phyloP scores from a whole-genome alignment of 768 basidiomycete genomes.

The Paxillus ammoniavirescens region DNA sequence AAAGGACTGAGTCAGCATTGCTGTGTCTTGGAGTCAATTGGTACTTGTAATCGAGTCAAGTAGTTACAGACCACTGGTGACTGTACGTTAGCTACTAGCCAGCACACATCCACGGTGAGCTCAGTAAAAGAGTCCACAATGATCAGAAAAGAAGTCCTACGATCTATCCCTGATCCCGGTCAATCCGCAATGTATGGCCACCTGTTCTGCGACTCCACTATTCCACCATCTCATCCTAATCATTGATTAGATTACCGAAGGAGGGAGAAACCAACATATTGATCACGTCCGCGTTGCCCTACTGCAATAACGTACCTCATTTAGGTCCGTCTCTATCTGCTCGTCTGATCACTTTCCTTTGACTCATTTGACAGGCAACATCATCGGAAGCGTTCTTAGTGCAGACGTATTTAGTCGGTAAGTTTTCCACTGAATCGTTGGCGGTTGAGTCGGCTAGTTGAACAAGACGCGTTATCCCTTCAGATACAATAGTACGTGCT shows the following conservation, averaged over 20 bases:
- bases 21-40: too few species aligned
- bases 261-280: constrained; percentile 86
- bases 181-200: constrained; percentile 43
- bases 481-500: constrained; percentile 60
- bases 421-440: constrained; percentile 26
- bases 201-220: not conserved
- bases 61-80: too few species aligned
- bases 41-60: too few species aligned
- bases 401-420: constrained; percentile 96
- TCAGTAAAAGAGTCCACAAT: constrained; percentile 27
- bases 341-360: constrained; percentile 9
- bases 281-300: constrained; percentile 93
- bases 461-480: constrained; percentile 1
- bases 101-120: not conserved
- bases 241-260: constrained; percentile 59
- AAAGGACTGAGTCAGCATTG: too few species aligned
- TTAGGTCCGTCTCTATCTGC: constrained; percentile 54
- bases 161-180: constrained; percentile 53
- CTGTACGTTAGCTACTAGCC: too few species aligned
- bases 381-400: constrained; percentile 94
- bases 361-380: constrained; percentile 54
- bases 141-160: constrained; percentile 53
- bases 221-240: not conserved
- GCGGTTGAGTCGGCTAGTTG: constrained; percentile 1
- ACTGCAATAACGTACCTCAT: constrained; percentile 97